Evolutionary conservation across 1,139 yeast species (phyloP).

Genomic region (Lodderomyces beijingensis): DNA sequence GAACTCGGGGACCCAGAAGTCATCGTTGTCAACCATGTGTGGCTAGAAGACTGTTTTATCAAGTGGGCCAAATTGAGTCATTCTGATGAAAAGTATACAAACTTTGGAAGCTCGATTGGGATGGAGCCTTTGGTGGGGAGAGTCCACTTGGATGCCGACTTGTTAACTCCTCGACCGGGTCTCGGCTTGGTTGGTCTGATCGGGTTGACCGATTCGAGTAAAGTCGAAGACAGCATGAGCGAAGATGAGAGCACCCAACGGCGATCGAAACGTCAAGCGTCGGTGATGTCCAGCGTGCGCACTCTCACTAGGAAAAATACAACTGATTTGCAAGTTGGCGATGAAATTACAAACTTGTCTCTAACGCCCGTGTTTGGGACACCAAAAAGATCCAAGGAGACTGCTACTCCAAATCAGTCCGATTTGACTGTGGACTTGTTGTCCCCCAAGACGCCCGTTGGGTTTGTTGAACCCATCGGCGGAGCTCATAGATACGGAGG

Average conservation of each 20-base stretch:
- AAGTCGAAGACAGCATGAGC: slow-evolving; percentile 34
- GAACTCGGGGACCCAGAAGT: slow-evolving; percentile 32
- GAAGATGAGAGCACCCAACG: slow-evolving; percentile 21
- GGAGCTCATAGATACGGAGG: slow-evolving; percentile 16
- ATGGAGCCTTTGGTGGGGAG: slow-evolving; percentile 48
- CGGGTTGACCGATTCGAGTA: slow-evolving; percentile 5
- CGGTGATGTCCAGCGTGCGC: slow-evolving; percentile 1
- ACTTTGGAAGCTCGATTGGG: slow-evolving; percentile 35
- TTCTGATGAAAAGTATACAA: slow-evolving; percentile 39
- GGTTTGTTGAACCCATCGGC: slow-evolving; percentile 9
- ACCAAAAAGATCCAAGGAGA: not conserved
- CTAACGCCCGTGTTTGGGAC: slow-evolving; percentile 1
- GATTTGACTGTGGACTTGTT: slow-evolving; percentile 1
- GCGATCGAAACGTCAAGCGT: not conserved
- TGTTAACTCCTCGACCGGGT: too few species aligned
- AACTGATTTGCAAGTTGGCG: not conserved
- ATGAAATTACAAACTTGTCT: not conserved
- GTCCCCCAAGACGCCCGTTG: slow-evolving; percentile 3
- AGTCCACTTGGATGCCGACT: slow-evolving; percentile 40
- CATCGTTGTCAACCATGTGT: slow-evolving; percentile 65
- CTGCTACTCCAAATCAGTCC: slow-evolving; percentile 1
- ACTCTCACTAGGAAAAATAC: slow-evolving; percentile 3
- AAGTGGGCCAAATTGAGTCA: slow-evolving; percentile 53
- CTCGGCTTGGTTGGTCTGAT: slow-evolving; percentile 21
- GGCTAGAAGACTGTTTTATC: slow-evolving; percentile 84